Base-by-base conservation (phyloP, 345 rosid genomes). In the Dipteronia dyeriana region DNA sequence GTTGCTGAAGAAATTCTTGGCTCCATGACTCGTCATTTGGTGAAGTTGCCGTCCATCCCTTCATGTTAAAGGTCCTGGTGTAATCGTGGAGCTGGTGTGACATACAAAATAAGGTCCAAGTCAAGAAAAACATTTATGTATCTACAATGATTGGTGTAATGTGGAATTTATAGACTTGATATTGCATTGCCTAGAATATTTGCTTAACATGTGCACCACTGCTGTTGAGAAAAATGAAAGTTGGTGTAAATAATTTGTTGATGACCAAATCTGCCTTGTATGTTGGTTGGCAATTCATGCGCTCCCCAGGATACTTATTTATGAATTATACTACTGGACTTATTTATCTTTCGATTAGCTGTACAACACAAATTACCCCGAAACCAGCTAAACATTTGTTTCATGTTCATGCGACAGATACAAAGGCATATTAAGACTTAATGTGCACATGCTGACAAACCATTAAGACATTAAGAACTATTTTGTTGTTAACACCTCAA, bases 71-170 rank as follows among this genome's bases (percentile, higher is more conserved):
- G 49, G 59, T 57, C 45, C 53, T 70, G 66, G n/a, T 79, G 6
- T 64, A 26, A 47, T 31, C 12, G 57, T 70, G 61, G n/a, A 8
- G 31, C 34, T 43, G 47, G 79, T 25, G 67, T 77, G 25, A 64
- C 65, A 74, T 74, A 69, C 38, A 25, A 76, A 53, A 73, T 69
- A 76, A 76, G 39, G 45, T 69, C 11, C 13, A 39, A 25, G 53
- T 26, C 2, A 16, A 62, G 34, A 38, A 20, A 9, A n/a, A 34
- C 49, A 7, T 60, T 39, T 57, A 41, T 25, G 61, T 57, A 61
- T 41, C 39, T 60, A 2, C 6, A 2, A 43, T 20, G 51, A 7
- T 73, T 22, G 54, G n/a, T 20, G 31, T 56, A 59, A 39, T 41
- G 19, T 59, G 54, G 39, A 41, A 57, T 41, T 29, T 41, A 14